These are phyloP conservation scores for Aureobasidium vineae DNA, from an alignment of 2,329 filamentous ascomycete genomes.

Conservation along the genomic window DNA sequence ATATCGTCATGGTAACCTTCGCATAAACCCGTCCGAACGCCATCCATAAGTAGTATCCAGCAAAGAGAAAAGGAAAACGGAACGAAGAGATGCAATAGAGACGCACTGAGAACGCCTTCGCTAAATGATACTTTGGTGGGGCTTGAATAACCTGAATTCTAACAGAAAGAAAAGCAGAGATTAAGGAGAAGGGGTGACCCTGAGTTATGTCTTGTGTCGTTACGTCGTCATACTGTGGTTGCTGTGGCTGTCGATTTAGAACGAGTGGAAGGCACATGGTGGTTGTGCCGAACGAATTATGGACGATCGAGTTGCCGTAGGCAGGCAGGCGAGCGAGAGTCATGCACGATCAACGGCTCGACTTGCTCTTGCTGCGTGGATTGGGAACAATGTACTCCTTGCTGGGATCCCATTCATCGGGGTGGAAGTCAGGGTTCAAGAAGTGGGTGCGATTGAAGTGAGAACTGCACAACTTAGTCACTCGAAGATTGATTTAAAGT, in stretches of 20 bases:
- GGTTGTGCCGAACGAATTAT: background rate
- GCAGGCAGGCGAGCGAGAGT: background rate
- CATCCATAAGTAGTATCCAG: background rate
- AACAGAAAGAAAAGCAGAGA: constrained; percentile 2
- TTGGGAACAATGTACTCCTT: constrained; percentile 45
- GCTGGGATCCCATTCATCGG: constrained; percentile 53
- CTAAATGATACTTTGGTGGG: constrained; percentile 22
- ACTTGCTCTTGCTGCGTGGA: constrained; percentile 35
- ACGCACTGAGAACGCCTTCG: constrained; percentile 22
- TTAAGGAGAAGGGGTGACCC: constrained; percentile 20
- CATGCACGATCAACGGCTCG: constrained; percentile 34
- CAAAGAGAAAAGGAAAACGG: background rate
- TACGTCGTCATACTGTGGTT: constrained; percentile 19
- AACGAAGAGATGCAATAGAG: background rate
- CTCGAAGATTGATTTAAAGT: background rate
- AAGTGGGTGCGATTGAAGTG: constrained; percentile 55
- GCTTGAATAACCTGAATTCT: background rate
- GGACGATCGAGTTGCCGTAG: background rate
- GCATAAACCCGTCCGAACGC: constrained; percentile 10
- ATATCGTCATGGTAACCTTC: constrained; percentile 17
- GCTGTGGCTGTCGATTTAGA: constrained; percentile 17
- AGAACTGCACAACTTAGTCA: constrained; percentile 40
- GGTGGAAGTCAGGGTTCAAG: constrained; percentile 53
- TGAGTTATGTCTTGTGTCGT: constrained; percentile 24
- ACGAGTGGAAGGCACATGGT: background rate